A percentile compares a stretch with the other conserved stretches of the same genome.
These are phyloP conservation scores for Tetrahymena elliotti DNA, from an alignment of 73 alveolate genomes.

Conservation along the genomic window DNA sequence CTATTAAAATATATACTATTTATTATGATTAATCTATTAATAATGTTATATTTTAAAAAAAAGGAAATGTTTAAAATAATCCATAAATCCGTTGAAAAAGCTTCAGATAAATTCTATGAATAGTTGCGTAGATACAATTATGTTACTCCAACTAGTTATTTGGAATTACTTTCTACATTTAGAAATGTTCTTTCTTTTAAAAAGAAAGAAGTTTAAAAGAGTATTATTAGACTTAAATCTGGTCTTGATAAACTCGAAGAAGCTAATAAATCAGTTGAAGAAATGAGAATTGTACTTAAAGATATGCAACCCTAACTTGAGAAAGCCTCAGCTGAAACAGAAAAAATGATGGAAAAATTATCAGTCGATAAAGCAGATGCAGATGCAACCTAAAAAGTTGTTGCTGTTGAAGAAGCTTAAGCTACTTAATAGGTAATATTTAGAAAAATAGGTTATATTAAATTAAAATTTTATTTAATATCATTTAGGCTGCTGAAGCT, in stretches of 20 bases:
- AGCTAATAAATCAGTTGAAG: conserved; percentile 90
- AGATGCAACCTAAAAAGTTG: conserved; percentile 67
- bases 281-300: conserved; percentile 75
- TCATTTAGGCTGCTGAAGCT: conserved; percentile 84
- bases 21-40: no score
- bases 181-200: conserved; percentile 66
- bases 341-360: conserved; percentile 76
- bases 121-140: conserved; percentile 59
- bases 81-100: conserved; percentile 50
- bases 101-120: conserved; percentile 10
- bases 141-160: conserved; percentile 91
- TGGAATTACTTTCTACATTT: conserved; percentile 89
- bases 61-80: conserved; percentile 59
- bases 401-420: conserved; percentile 89
- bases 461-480: not conserved
- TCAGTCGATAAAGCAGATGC: conserved; percentile 88
- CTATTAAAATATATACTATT: no score
- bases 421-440: conserved; percentile 67
- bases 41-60: no score
- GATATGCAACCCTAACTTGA: conserved; percentile 93
- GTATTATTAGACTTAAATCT: conserved; percentile 73
- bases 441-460: not conserved
- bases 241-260: conserved; percentile 88
- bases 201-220: conserved; percentile 73
- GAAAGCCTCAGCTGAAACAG: conserved; percentile 88